A percentile compares a stretch with the other conserved stretches of the same genome.
Evolutionary conservation across 2,329 filamentous ascomycete genomes (phyloP).

Genomic region (Nigrospora oryzae): DNA sequence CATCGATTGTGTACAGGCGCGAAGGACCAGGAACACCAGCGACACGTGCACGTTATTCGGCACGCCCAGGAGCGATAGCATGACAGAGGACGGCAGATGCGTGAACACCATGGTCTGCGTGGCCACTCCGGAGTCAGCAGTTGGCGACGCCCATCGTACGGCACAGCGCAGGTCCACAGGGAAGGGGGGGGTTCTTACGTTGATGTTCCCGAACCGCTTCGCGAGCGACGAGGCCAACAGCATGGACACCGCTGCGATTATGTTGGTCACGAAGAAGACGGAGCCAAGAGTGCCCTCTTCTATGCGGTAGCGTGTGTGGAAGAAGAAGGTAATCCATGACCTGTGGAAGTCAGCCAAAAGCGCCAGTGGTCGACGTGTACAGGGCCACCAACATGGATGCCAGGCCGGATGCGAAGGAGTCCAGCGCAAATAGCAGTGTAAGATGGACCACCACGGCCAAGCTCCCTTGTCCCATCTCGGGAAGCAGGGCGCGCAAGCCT

Average conservation of each 20-base stretch:
- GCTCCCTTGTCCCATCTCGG: constrained; percentile 31
- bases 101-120: constrained; percentile 65
- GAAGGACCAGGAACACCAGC: constrained; percentile 52
- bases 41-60: constrained; percentile 43
- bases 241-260: constrained; percentile 42
- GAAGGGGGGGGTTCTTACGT: constrained; percentile 36
- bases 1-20: constrained; percentile 58
- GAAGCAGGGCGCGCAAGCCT: constrained; percentile 29
- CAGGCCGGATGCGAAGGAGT: constrained; percentile 51
- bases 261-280: constrained; percentile 44
- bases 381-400: constrained; percentile 47
- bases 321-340: constrained; percentile 50
- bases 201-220: constrained; percentile 52
- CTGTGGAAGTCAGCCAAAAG: too few species aligned
- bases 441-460: constrained; percentile 48
- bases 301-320: constrained; percentile 37
- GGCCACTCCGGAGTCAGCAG: too few species aligned
- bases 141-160: too few species aligned
- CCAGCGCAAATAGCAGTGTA: constrained; percentile 39
- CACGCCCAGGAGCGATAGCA: constrained; percentile 53
- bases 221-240: constrained; percentile 45
- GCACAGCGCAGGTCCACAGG: too few species aligned
- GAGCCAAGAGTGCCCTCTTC: constrained; percentile 41
- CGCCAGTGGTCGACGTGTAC: too few species aligned
- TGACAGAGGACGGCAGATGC: constrained; percentile 60